Evolutionary conservation across 345 rosid species (phyloP).

Genomic region (Arabidopsis arenosa): DNA sequence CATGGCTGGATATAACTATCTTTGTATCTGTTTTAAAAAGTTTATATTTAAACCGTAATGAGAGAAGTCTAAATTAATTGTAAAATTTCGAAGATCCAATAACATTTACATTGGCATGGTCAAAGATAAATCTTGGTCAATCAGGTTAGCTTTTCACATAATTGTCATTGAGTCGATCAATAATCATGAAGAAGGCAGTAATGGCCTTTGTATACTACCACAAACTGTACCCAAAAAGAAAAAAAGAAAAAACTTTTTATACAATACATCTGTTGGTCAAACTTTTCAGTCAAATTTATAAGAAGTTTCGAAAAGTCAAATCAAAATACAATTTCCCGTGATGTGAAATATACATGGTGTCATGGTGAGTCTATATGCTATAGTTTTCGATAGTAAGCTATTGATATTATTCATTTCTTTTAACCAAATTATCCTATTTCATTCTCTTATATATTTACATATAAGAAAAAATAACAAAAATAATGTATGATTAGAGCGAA

Average conservation of each 20-base stretch:
- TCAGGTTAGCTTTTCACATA: not conserved
- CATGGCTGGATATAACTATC: not conserved
- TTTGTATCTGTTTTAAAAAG: not conserved
- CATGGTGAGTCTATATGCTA: conserved; percentile 39
- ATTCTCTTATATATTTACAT: too few relatives aligned
- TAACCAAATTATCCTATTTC: too few relatives aligned
- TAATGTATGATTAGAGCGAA: too few relatives aligned
- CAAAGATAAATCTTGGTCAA: not conserved
- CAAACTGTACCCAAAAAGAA: not conserved
- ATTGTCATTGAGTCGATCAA: not conserved
- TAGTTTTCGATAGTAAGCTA: conserved; percentile 25
- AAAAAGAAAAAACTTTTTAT: not conserved
- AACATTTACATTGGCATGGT: not conserved
- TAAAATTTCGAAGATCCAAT: not conserved
- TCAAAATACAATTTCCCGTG: conserved; percentile 43
- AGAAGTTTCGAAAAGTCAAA: conserved; percentile 42
- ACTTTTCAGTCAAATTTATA: conserved; percentile 38
- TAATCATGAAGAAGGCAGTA: not conserved
- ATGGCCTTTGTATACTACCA: conserved; percentile 5
- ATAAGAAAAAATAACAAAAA: too few relatives aligned
- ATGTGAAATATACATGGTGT: conserved; percentile 40
- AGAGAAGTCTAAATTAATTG: not conserved
- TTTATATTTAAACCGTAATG: not conserved
- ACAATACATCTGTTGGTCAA: conserved; percentile 41
- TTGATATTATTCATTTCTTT: too few relatives aligned